A percentile compares a stretch with the other conserved stretches of the same genome.
These are phyloP conservation scores for Cercophora newfieldiana DNA, from an alignment of 495 filamentous ascomycete genomes.

Conservation along the genomic window DNA sequence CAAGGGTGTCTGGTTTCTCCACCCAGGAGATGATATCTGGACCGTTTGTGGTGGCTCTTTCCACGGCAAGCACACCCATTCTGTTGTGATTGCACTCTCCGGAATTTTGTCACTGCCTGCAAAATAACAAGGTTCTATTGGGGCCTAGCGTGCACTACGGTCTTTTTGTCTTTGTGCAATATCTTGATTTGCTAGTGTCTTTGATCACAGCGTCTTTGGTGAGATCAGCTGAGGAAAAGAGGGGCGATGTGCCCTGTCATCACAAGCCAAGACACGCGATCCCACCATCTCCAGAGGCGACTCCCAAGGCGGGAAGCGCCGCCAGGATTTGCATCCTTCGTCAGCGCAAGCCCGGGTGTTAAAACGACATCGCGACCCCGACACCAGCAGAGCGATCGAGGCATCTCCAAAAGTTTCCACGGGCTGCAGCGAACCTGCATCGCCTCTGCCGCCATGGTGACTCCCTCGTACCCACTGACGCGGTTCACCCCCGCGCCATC, in stretches of 20 bases:
- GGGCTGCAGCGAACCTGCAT: not conserved
- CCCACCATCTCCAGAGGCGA: not conserved
- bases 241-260: not conserved
- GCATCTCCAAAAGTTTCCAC: not conserved
- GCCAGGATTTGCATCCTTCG: not conserved
- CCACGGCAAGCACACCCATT: too few relatives aligned
- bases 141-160: too few relatives aligned
- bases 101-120: too few relatives aligned
- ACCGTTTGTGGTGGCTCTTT: too few relatives aligned
- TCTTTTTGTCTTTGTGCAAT: not conserved
- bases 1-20: too few relatives aligned
- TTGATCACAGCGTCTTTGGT: not conserved
- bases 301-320: not conserved
- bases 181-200: not conserved
- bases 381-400: not conserved
- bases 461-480: not conserved
- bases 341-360: not conserved
- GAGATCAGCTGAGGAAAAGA: not conserved
- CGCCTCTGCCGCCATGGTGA: not conserved
- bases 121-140: too few relatives aligned
- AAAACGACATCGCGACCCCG: not conserved
- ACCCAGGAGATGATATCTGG: too few relatives aligned
- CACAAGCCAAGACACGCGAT: not conserved
- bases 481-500: not conserved
- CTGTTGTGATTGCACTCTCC: too few relatives aligned